These are phyloP conservation scores for Thelonectria discophora DNA, from an alignment of 2,329 filamentous ascomycete genomes.

Conservation along the genomic window DNA sequence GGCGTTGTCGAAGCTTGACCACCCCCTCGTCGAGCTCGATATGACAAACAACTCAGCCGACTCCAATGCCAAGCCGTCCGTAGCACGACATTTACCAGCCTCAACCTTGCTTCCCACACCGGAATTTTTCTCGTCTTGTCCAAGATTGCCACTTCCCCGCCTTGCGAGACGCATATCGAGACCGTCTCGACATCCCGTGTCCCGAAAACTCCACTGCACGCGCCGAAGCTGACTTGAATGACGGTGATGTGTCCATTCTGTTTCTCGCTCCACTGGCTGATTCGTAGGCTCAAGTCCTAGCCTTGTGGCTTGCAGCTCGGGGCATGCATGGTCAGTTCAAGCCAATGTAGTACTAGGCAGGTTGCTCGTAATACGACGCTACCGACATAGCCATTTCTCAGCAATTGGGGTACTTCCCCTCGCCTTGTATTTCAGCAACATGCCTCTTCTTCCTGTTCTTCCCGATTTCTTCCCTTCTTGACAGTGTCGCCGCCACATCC, in stretches of 20 bases:
- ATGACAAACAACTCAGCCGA: not conserved
- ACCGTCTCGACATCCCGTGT: not conserved
- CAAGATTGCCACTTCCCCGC: not conserved
- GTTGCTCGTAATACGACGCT: not conserved
- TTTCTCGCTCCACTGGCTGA: not conserved
- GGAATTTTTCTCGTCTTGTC: not conserved
- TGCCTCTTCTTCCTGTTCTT: not conserved
- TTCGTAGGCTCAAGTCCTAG: not conserved
- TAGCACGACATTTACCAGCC: not conserved
- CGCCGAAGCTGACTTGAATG: not conserved
- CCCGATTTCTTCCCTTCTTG: not conserved
- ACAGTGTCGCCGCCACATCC: not conserved
- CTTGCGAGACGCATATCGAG: not conserved
- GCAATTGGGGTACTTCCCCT: not conserved
- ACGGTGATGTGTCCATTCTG: not conserved
- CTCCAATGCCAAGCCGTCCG: not conserved
- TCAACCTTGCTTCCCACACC: not conserved
- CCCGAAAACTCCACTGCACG: not conserved
- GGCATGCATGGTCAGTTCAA: not conserved
- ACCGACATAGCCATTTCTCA: not conserved
- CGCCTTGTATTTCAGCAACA: not conserved
- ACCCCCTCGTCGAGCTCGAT: not conserved
- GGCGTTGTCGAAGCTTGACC: not conserved
- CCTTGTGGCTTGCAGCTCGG: not conserved
- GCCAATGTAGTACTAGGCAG: not conserved